phyloP scores from a whole-genome alignment of 2,329 filamentous ascomycete species.

The Calonectria leucothoes region DNA sequence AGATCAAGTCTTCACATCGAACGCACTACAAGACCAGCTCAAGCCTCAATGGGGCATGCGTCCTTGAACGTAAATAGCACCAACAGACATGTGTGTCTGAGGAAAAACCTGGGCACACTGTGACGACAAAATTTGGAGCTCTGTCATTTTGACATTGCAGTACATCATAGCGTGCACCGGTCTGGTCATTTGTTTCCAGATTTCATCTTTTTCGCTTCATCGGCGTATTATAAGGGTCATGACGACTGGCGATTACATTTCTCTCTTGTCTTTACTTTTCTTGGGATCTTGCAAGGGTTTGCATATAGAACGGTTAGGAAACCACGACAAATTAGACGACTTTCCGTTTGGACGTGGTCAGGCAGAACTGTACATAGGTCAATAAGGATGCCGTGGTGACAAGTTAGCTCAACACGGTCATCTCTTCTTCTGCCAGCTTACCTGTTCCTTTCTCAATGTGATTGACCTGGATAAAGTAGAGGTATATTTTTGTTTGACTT shows the following conservation, averaged over 20 bases:
- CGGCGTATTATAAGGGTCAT: slow-evolving; percentile 45
- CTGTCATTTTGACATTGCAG: slow-evolving; percentile 43
- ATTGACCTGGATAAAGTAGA: background rate
- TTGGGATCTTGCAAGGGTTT: slow-evolving; percentile 44
- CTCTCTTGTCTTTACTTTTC: slow-evolving; percentile 28
- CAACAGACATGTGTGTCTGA: slow-evolving; percentile 9
- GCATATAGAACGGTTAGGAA: slow-evolving; percentile 50
- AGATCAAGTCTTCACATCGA: slow-evolving; percentile 82
- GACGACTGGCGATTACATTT: slow-evolving; percentile 45
- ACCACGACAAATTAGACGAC: slow-evolving; percentile 45
- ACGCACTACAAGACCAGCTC: slow-evolving; percentile 71
- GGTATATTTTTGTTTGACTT: no score
- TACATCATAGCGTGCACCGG: slow-evolving; percentile 42
- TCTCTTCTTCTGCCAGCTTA: slow-evolving; percentile 30
- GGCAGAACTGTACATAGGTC: slow-evolving; percentile 44
- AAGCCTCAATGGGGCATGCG: slow-evolving; percentile 72
- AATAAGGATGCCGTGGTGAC: slow-evolving; percentile 41
- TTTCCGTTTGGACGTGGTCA: slow-evolving; percentile 35
- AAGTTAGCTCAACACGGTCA: slow-evolving; percentile 28
- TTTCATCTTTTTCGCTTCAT: slow-evolving; percentile 41
- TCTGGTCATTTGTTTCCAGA: slow-evolving; percentile 34
- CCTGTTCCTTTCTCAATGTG: no score
- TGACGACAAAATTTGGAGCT: slow-evolving; percentile 26
- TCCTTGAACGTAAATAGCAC: slow-evolving; percentile 44
- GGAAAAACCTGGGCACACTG: slow-evolving; percentile 4